Conservation (phyloP, 2,329 filamentous ascomycete genomes). For the Akanthomyces muscarius region DNA sequence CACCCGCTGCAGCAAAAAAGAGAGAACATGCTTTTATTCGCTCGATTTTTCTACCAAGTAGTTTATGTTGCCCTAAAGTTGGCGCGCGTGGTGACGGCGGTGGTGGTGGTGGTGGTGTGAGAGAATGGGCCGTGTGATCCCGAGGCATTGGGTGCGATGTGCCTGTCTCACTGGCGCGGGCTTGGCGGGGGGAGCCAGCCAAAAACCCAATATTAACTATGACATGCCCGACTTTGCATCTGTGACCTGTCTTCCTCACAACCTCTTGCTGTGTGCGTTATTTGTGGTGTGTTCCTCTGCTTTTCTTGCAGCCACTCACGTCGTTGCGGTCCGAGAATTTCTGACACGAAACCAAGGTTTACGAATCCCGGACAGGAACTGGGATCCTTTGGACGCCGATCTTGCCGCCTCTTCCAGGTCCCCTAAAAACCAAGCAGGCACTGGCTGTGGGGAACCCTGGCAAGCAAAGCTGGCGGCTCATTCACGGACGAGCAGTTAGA, state of each 20-base stretch:
- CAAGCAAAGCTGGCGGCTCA: not conserved
- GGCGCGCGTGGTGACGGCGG: not conserved
- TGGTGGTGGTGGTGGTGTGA: too few species aligned
- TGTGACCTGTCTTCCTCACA: not conserved
- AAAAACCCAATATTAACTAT: not conserved
- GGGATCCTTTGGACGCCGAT: too few species aligned
- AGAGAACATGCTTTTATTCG: too few species aligned
- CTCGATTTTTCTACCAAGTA: not conserved
- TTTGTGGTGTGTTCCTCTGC: not conserved
- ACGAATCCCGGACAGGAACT: too few species aligned
- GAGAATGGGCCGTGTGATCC: not conserved
- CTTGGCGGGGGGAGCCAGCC: not conserved
- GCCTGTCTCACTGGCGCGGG: not conserved
- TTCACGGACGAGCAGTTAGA: not conserved
- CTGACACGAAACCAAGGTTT: too few species aligned
- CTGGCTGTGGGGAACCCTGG: not conserved
- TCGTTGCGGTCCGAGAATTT: too few species aligned
- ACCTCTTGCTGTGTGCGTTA: not conserved
- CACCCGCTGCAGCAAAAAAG: too few species aligned
- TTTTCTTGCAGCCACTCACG: too few species aligned
- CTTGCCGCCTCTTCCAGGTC: too few species aligned
- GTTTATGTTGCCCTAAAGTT: not conserved
- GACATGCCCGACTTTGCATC: not conserved
- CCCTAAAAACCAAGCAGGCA: too few species aligned
- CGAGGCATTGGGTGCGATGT: constrained; percentile 6